These are phyloP conservation scores for Monosporascus sp. DNA, from an alignment of 2,329 filamentous ascomycete genomes.

Conservation along the genomic window DNA sequence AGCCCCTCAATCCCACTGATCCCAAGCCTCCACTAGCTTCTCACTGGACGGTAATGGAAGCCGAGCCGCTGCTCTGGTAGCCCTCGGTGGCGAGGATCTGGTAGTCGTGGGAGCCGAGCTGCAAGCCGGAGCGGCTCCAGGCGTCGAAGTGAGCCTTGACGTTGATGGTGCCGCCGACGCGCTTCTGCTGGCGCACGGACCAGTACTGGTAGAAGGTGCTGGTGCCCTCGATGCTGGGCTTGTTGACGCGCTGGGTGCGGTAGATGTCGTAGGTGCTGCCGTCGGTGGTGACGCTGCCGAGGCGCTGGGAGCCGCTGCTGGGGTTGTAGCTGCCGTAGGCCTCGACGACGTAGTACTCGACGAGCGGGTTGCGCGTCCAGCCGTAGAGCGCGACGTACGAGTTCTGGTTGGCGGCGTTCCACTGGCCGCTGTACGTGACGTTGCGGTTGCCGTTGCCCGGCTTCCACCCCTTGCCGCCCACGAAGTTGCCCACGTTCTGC, in stretches of 20 bases:
- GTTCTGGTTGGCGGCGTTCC: constrained; percentile 31
- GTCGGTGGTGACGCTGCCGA: constrained; percentile 26
- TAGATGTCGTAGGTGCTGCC: constrained; percentile 31
- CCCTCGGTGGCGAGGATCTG: constrained; percentile 31
- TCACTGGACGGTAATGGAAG: constrained; percentile 23
- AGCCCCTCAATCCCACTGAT: no score
- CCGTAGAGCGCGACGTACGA: constrained; percentile 40
- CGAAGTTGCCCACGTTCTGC: constrained; percentile 44
- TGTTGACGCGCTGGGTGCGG: constrained; percentile 32
- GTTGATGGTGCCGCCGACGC: constrained; percentile 34
- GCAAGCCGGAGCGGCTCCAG: constrained; percentile 25
- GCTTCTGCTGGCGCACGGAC: constrained; percentile 45
- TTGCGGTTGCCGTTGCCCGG: constrained; percentile 22
- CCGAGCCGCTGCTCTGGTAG: constrained; percentile 44
- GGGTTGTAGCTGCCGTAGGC: constrained; percentile 30
- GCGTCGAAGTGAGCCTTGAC: constrained; percentile 30
- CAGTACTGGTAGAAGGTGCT: constrained; percentile 48
- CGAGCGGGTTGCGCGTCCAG: constrained; percentile 32
- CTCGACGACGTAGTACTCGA: constrained; percentile 36
- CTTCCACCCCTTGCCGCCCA: constrained; percentile 49
- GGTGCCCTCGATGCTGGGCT: constrained; percentile 38
- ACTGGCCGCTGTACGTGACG: constrained; percentile 27
- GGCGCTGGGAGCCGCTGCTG: constrained; percentile 22
- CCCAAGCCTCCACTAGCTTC: no score
- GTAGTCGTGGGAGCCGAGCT: constrained; percentile 29